A percentile compares a stretch with the other conserved stretches of the same genome.
phyloP scores from a whole-genome alignment of 2,329 filamentous ascomycete species.

The Myriosclerotinia duriaeana region DNA sequence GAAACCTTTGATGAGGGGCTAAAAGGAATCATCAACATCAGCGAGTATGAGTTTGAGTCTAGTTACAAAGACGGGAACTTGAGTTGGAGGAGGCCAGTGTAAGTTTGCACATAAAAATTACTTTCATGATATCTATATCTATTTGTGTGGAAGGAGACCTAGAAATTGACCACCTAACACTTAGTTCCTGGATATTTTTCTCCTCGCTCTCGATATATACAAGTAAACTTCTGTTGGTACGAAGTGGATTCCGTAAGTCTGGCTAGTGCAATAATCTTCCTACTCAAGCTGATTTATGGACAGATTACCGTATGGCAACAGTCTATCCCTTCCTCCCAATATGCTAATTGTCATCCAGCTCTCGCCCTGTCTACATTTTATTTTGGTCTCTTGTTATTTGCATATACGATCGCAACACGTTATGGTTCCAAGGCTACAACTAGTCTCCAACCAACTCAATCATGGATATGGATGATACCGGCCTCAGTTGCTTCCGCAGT shows the following conservation, averaged over 20 bases:
- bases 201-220: constrained; percentile 1
- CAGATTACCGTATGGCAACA: constrained; percentile 7
- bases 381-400: background rate
- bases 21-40: background rate
- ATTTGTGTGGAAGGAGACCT: background rate
- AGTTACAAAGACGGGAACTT: background rate
- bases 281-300: background rate
- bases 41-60: no score
- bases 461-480: constrained; percentile 31
- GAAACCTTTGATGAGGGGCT: no score
- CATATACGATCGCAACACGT: background rate
- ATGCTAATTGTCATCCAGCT: background rate
- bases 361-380: background rate
- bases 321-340: no score
- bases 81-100: background rate
- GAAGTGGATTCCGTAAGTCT: constrained; percentile 4
- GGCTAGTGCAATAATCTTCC: background rate
- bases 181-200: background rate
- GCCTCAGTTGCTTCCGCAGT: constrained; percentile 31
- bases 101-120: background rate
- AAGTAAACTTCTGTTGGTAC: background rate
- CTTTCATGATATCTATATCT: background rate
- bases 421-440: background rate
- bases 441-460: background rate
- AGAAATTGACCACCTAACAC: background rate